Percentiles rank a stretch among this genome's conserved stretches.
These are phyloP conservation scores for Neurospora terricola DNA, from an alignment of 495 filamentous ascomycete genomes.

Conservation along the genomic window DNA sequence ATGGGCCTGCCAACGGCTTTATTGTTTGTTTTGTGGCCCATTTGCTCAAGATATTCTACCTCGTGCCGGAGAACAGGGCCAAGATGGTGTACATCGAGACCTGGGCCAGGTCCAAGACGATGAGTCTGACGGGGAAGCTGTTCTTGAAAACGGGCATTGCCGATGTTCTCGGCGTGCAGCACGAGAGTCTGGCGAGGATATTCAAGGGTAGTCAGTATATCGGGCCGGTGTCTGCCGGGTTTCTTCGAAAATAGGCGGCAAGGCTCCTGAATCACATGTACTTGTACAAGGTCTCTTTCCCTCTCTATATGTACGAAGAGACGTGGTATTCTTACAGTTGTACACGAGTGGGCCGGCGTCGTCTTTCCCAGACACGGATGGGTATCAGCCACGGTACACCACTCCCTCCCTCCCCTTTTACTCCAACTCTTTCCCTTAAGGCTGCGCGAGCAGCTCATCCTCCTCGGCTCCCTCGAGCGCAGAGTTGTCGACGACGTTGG, in stretches of 20 bases:
- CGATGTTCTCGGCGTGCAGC: conserved; percentile 35
- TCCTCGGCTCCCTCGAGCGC: conserved; percentile 3
- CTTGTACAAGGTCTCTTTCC: background rate
- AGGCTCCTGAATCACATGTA: background rate
- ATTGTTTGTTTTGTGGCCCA: conserved; percentile 63
- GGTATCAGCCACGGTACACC: background rate
- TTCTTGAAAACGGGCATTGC: conserved; percentile 36
- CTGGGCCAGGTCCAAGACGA: conserved; percentile 69
- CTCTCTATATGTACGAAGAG: background rate
- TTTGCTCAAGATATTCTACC: conserved; percentile 50
- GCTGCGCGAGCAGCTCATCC: conserved; percentile 2
- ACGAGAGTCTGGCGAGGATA: conserved; percentile 13
- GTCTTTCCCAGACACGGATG: background rate
- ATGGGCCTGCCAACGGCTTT: conserved; percentile 82
- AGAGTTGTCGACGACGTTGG: conserved; percentile 10
- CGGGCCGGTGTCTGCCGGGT: background rate
- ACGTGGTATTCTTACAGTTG: background rate
- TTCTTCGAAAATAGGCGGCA: background rate
- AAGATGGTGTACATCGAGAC: conserved; percentile 81
- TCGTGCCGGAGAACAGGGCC: conserved; percentile 29
- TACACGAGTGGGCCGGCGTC: background rate
- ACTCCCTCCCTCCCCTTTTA: background rate
- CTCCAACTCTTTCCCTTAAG: background rate
- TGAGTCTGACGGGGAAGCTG: conserved; percentile 75
- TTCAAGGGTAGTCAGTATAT: background rate